Conservation (phyloP, 805 yeast genomes). For the Metschnikowia vanudenii region DNA sequence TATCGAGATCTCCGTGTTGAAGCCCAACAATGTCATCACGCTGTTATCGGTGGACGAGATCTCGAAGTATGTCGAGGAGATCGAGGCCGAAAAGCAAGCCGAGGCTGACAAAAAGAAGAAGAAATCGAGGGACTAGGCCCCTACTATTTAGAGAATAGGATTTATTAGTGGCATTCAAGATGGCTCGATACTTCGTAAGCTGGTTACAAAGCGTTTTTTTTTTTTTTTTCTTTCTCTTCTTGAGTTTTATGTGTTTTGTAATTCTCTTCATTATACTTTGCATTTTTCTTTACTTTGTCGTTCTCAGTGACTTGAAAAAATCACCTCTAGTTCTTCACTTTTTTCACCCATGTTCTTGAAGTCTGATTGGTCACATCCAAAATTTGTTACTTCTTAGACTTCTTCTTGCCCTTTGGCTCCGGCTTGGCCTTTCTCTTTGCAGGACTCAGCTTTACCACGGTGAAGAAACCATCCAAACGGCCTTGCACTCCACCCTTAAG, state of each 20-base stretch:
- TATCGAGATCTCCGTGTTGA: conserved; percentile 87
- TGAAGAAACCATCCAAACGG: conserved; percentile 88
- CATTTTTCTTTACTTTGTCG: too few species aligned
- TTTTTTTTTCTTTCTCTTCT: too few species aligned
- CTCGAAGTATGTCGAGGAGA: conserved; percentile 69
- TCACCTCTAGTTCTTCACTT: neutral
- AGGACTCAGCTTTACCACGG: conserved; percentile 50
- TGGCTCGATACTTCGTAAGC: neutral
- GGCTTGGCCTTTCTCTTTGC: conserved; percentile 36
- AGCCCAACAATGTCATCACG: conserved; percentile 61
- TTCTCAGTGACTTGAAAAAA: too few species aligned
- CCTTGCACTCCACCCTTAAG: conserved; percentile 86
- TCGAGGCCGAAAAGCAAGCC: conserved; percentile 84
- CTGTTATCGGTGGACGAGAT: conserved; percentile 68
- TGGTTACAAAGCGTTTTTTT: too few species aligned
- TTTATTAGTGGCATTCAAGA: neutral
- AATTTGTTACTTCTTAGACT: conserved; percentile 15
- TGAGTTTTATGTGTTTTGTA: too few species aligned
- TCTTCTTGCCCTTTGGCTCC: conserved; percentile 33
- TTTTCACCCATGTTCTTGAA: neutral
- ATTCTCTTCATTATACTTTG: too few species aligned
- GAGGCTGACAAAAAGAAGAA: conserved; percentile 68
- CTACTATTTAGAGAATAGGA: neutral
- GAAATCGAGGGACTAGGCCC: conserved; percentile 30
- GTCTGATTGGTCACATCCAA: neutral